Percentiles rank a stretch among this genome's conserved stretches.
Evolutionary conservation across 768 basidiomycete species (phyloP).

Genomic region (Panaeolus papilionaceus): DNA sequence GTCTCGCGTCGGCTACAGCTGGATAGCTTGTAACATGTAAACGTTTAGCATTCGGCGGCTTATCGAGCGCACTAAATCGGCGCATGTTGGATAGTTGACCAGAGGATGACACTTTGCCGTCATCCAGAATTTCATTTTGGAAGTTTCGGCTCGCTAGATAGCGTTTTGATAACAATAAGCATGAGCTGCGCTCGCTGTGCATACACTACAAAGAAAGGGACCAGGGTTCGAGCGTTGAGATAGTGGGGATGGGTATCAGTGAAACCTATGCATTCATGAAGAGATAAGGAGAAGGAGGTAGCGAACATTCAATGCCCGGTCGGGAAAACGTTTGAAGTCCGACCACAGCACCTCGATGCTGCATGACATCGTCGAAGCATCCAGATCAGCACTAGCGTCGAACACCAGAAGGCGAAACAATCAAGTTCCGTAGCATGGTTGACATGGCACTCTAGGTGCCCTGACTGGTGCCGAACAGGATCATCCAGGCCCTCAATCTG

Average conservation of each 20-base stretch:
- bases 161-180: background rate
- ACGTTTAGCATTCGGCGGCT: background rate
- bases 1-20: background rate
- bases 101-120: background rate
- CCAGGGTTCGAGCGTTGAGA: no score
- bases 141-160: background rate
- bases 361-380: background rate
- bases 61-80: background rate
- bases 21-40: background rate
- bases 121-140: conserved; percentile 5
- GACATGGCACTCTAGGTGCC: conserved; percentile 1
- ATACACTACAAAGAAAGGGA: background rate
- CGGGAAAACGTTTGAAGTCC: background rate
- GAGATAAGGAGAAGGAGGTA: background rate
- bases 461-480: conserved; percentile 2
- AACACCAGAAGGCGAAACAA: background rate
- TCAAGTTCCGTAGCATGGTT: conserved; percentile 2
- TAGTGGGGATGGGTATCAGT: background rate
- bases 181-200: background rate
- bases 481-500: background rate
- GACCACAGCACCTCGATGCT: no score
- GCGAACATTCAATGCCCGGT: background rate
- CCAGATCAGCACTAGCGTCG: background rate
- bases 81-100: background rate
- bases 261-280: background rate